These are phyloP conservation scores for Claviceps sp. DNA, from an alignment of 2,329 filamentous ascomycete species.

Conservation along the genomic window DNA sequence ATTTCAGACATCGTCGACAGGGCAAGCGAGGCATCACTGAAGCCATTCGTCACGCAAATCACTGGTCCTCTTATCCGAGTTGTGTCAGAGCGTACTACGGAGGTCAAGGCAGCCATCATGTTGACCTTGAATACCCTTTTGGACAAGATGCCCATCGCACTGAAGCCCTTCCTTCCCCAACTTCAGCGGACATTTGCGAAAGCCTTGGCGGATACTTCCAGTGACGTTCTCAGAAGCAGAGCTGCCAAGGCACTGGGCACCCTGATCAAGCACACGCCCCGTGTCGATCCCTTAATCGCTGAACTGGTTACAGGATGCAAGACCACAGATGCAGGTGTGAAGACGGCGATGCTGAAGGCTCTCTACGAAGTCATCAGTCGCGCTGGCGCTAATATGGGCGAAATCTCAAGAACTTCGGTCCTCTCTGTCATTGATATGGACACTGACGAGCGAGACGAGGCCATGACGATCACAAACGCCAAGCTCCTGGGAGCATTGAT, in stretches of 20 bases:
- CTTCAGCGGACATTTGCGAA: conserved; percentile 95
- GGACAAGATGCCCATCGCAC: conserved; percentile 88
- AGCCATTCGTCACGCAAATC: conserved; percentile 93
- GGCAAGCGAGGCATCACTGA: conserved; percentile 73
- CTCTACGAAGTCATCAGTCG: conserved; percentile 94
- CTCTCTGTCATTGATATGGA: conserved; percentile 81
- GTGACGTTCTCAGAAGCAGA: conserved; percentile 72
- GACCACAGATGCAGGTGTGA: conserved; percentile 71
- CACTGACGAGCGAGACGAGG: conserved; percentile 56
- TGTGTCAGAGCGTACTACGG: conserved; percentile 87
- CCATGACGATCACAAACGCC: conserved; percentile 80
- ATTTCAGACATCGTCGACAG: conserved; percentile 94
- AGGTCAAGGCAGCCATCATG: conserved; percentile 90
- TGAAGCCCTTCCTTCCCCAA: conserved; percentile 95
- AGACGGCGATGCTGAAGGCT: conserved; percentile 92
- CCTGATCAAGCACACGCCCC: conserved; percentile 85
- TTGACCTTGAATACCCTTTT: conserved; percentile 88
- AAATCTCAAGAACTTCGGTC: conserved; percentile 74
- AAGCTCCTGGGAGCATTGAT: conserved; percentile 81
- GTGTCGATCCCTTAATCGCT: conserved; percentile 83
- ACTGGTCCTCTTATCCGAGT: conserved; percentile 96
- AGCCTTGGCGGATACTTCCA: conserved; percentile 83
- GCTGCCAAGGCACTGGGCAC: conserved; percentile 92
- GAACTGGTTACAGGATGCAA: conserved; percentile 94
- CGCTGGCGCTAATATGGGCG: conserved; percentile 88